Evolutionary conservation across 2,329 filamentous ascomycete genomes (phyloP), one percentile per base, ranked within the genome.

Genomic region (Gyromitra esculenta): DNA sequence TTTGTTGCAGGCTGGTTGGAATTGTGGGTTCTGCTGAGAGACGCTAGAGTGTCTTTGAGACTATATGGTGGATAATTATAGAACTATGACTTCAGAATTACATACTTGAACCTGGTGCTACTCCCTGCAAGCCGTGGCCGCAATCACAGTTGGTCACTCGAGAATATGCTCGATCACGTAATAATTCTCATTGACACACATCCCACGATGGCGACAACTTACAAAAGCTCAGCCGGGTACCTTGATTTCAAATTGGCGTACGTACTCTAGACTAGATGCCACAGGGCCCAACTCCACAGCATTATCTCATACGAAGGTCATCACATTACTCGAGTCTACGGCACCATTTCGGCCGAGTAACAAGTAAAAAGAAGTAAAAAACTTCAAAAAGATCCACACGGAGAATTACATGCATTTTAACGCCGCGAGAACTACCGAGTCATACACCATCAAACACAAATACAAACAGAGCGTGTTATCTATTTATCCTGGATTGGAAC

Each of bases 401-500:
- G 25, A 57, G 1, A n/a, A 15, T 18, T 37, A 6, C 15, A 15
- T 57, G 54, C n/a, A 60, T 60, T 60, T 60, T 9, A 60, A 60
- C 15, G 37, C 35, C 37, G 11, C 37, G 25, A 41, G n/a, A 15
- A 57, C 31, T 57, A 39, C 5, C 9, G 1, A 57, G 5, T n/a
- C 7, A 15, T 52, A 41, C 48, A 54, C 8, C 1, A 57, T 35
- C 13, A 39, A 57, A 35, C 31, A 57, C 25, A 37, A 57, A 18
- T 11, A 11, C n/a, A 21, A 52, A 15, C 18, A 25, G 45, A 50
- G 4, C 54, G 18, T 41, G 9, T 25, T 21, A 57, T 15, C n/a
- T 71, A 85, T 86, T 93, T 93, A 83, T 94, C 92, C 82, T 88
- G 85, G 82, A 93, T 84, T 37, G 90, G 90, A 65, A 94, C 82